Conservation (phyloP, 1,139 yeast species). For the Magnusiomyces clavatus region DNA sequence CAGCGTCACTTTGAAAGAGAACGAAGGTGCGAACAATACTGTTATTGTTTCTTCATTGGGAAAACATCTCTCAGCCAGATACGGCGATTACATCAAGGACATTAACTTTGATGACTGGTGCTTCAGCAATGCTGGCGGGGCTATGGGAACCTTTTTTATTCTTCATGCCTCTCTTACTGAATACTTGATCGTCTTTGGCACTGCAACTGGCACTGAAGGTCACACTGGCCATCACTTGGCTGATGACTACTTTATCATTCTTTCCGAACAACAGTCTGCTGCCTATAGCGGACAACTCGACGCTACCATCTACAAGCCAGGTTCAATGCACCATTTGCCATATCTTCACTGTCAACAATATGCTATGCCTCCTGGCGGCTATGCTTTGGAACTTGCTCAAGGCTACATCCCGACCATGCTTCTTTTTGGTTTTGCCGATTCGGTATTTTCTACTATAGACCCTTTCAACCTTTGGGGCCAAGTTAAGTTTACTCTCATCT, state of each 20-base stretch:
- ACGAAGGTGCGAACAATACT: constrained; percentile 54
- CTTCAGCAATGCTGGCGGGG: constrained; percentile 96
- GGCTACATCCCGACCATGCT: constrained; percentile 99
- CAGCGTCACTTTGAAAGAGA: constrained; percentile 41
- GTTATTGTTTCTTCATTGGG: constrained; percentile 56
- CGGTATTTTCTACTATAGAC: constrained; percentile 74
- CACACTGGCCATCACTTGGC: constrained; percentile 95
- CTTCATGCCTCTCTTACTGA: constrained; percentile 94
- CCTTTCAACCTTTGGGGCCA: constrained; percentile 61
- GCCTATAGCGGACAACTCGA: constrained; percentile 52
- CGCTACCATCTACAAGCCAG: constrained; percentile 63
- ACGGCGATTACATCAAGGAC: constrained; percentile 63
- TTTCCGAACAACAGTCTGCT: constrained; percentile 71
- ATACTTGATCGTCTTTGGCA: constrained; percentile 81
- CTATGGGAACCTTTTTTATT: constrained; percentile 96
- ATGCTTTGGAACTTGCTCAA: constrained; percentile 92
- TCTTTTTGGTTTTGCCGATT: constrained; percentile 87
- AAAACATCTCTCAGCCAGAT: constrained; percentile 49
- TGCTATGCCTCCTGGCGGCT: constrained; percentile 69
- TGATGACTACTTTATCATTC: constrained; percentile 89
- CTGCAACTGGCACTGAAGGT: constrained; percentile 91
- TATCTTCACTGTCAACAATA: constrained; percentile 80
- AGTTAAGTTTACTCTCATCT: constrained; percentile 61
- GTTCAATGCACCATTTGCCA: constrained; percentile 64
- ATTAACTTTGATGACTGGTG: constrained; percentile 80